phyloP scores from a whole-genome alignment of 139 green algal genomes.

The Marvania coccoides region DNA sequence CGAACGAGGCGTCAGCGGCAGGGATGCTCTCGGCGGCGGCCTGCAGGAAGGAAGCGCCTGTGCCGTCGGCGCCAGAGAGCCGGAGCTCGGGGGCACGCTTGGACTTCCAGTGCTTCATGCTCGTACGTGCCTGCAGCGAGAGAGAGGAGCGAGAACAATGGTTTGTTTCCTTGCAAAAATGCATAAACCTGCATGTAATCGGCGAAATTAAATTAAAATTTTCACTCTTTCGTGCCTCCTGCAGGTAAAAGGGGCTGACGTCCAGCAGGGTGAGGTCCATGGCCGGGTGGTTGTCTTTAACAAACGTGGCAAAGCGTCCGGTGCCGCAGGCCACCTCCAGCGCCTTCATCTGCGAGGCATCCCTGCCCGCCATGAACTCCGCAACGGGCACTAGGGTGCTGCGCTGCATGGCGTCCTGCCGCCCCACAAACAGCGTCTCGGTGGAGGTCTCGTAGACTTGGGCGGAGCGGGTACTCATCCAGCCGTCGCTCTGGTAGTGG shows the following conservation, averaged over 20 bases:
- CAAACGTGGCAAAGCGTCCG: conserved; percentile 80
- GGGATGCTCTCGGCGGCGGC: conserved; percentile 57
- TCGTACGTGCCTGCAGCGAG: conserved; percentile 47
- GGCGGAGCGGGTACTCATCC: conserved; percentile 48
- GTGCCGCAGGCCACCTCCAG: conserved; percentile 82
- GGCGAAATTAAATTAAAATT: too few species aligned
- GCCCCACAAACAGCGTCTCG: conserved; percentile 78
- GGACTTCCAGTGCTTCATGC: conserved; percentile 48
- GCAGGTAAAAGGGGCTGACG: conserved; percentile 80
- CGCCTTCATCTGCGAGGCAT: conserved; percentile 21
- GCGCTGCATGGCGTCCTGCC: conserved; percentile 84
- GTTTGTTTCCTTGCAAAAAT: too few species aligned
- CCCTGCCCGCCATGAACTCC: conserved; percentile 30
- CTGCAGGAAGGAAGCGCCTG: conserved; percentile 42
- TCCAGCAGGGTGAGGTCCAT: conserved; percentile 57
- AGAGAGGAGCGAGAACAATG: conserved; percentile 83
- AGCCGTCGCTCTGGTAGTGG: conserved; percentile 86
- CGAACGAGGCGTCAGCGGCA: conserved; percentile 41
- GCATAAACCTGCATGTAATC: too few species aligned
- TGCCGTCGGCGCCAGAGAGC: conserved; percentile 38
- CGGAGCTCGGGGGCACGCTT: conserved; percentile 10
- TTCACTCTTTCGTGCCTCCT: conserved; percentile 47
- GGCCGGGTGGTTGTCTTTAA: conserved; percentile 66
- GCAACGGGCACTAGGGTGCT: conserved; percentile 45
- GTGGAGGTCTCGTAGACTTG: conserved; percentile 78